Conservation (phyloP, 2,329 filamentous ascomycete species). For the Pseudocercospora eumusae region DNA sequence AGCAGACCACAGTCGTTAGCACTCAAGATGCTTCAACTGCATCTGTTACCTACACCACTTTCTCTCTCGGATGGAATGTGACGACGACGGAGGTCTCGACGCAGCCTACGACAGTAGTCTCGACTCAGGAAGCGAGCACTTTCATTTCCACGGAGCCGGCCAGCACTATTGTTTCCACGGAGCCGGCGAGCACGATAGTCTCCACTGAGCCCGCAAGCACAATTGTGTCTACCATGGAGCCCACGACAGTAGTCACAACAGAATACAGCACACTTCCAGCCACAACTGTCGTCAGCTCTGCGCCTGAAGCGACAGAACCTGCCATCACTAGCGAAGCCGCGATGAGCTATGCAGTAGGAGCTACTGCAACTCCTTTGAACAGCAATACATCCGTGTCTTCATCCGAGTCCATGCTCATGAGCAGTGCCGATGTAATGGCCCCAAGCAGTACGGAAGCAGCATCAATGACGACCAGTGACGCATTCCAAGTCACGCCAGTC, state of each 20-base stretch:
- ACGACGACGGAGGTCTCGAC: background rate
- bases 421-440: background rate
- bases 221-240: background rate
- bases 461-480: background rate
- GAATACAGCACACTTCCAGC: slow-evolving; percentile 2
- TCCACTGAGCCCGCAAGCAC: background rate
- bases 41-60: background rate
- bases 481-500: background rate
- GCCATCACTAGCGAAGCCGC: background rate
- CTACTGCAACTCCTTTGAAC: background rate
- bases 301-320: background rate
- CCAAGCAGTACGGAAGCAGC: background rate
- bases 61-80: background rate
- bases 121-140: slow-evolving; percentile 3
- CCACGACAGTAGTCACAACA: background rate
- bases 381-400: background rate
- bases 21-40: background rate
- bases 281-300: background rate
- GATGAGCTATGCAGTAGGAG: background rate
- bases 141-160: background rate
- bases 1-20: background rate
- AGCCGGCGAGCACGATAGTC: background rate
- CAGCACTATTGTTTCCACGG: background rate
- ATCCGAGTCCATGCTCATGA: background rate
- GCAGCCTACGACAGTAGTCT: slow-evolving; percentile 2